phyloP scores from a whole-genome alignment of 2,329 filamentous ascomycete genomes.

The Plenodomus lindquistii region DNA sequence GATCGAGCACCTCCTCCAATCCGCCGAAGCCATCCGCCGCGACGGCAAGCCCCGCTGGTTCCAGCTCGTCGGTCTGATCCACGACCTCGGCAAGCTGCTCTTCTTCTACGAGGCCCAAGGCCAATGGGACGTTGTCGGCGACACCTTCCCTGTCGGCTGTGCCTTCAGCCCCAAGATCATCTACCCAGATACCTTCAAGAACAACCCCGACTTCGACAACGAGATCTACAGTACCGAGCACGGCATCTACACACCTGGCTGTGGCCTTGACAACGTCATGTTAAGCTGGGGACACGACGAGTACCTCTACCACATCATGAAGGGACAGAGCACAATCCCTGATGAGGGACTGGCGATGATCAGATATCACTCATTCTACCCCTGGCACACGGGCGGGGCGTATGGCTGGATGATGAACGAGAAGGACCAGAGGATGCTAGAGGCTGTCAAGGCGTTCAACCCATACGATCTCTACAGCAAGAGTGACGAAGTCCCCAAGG shows the following conservation, averaged over 20 bases:
- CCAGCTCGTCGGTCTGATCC: constrained; percentile 76
- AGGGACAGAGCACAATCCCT: constrained; percentile 78
- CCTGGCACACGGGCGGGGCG: constrained; percentile 82
- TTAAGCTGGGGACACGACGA: constrained; percentile 89
- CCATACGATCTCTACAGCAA: constrained; percentile 93
- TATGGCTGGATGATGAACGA: constrained; percentile 83
- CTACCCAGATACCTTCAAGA: constrained; percentile 75
- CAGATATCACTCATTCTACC: constrained; percentile 89
- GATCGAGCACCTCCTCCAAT: constrained; percentile 87
- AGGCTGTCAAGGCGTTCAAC: constrained; percentile 83
- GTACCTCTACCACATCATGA: constrained; percentile 84
- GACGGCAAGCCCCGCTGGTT: constrained; percentile 84
- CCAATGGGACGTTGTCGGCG: constrained; percentile 92
- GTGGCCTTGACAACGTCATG: constrained; percentile 86
- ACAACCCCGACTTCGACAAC: constrained; percentile 74
- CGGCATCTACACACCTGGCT: constrained; percentile 79
- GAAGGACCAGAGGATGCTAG: constrained; percentile 77
- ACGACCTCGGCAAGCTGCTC: constrained; percentile 79
- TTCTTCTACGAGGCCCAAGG: constrained; percentile 82
- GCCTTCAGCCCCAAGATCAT: constrained; percentile 76
- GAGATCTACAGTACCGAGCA: constrained; percentile 73
- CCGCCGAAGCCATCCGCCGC: constrained; percentile 84
- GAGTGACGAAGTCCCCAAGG: constrained; percentile 77
- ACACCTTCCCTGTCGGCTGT: constrained; percentile 80
- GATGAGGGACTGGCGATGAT: constrained; percentile 89